Percentiles rank a stretch among this genome's conserved stretches.
phyloP scores from a whole-genome alignment of 2,329 filamentous ascomycete genomes.

The Aspergillus terreus region DNA sequence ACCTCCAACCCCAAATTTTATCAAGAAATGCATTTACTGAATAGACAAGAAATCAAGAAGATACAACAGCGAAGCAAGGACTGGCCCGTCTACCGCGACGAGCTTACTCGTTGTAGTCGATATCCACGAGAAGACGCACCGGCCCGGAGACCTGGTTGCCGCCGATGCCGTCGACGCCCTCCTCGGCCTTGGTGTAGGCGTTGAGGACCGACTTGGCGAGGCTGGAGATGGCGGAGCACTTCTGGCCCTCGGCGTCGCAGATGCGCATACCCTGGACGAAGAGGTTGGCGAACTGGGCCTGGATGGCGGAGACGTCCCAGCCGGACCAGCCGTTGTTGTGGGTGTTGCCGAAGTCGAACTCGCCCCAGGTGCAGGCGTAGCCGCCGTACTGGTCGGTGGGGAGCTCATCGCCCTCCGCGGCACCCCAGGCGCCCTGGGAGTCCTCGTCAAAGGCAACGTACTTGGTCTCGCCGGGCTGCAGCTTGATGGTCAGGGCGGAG shows the following conservation, averaged over 20 bases:
- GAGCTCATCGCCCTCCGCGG: constrained; percentile 22
- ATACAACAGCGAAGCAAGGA: constrained; percentile 7
- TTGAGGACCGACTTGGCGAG: constrained; percentile 20
- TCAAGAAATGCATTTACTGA: constrained; percentile 1
- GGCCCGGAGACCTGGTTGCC: constrained; percentile 23
- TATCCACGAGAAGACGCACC: constrained; percentile 28
- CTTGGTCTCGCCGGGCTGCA: constrained; percentile 28
- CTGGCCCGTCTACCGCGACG: not conserved
- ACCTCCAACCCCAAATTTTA: constrained; percentile 13
- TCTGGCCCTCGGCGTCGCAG: constrained; percentile 22
- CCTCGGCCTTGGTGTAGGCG: constrained; percentile 31
- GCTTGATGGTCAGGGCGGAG: constrained; percentile 29
- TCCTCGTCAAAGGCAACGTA: constrained; percentile 38
- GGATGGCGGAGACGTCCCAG: constrained; percentile 41
- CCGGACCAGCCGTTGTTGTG: constrained; percentile 31
- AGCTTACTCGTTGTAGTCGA: constrained; percentile 25
- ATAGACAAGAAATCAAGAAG: constrained; percentile 8
- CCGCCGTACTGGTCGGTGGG: constrained; percentile 26
- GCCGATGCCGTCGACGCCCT: constrained; percentile 27
- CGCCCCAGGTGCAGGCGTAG: constrained; percentile 40
- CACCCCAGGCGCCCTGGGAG: constrained; percentile 36
- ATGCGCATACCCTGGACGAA: constrained; percentile 37
- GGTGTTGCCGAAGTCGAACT: constrained; percentile 35
- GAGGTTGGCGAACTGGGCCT: constrained; percentile 24
- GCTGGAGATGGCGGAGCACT: constrained; percentile 31